These are phyloP conservation scores for Kwoniella sp. DNA, from an alignment of 768 basidiomycete genomes.

Conservation along the genomic window DNA sequence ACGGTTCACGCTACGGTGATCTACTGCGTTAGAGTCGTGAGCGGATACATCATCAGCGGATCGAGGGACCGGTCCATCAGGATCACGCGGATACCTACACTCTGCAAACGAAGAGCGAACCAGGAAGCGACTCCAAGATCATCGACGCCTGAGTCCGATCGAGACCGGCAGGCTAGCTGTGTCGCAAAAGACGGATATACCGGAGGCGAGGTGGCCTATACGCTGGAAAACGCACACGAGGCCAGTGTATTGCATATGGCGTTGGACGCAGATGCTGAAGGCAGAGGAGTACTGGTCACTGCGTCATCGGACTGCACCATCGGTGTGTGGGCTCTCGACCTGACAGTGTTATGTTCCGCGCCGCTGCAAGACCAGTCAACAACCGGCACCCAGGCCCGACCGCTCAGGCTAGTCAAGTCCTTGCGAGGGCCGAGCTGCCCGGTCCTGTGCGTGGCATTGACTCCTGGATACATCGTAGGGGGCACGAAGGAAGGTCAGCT, in stretches of 20 bases:
- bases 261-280: conserved; percentile 13
- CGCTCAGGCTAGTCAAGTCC: no score
- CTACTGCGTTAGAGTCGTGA: conserved; percentile 15
- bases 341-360: background rate
- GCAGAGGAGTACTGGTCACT: conserved; percentile 22
- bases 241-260: conserved; percentile 34
- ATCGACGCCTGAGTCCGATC: no score
- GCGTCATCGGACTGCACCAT: conserved; percentile 25
- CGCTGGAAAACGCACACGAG: conserved; percentile 20
- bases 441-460: conserved; percentile 26
- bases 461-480: conserved; percentile 10
- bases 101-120: background rate
- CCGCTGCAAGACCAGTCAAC: no score
- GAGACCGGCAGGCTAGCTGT: no score
- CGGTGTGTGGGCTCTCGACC: conserved; percentile 23
- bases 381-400: no score
- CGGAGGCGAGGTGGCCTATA: background rate
- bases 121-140: background rate
- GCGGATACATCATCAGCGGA: conserved; percentile 30
- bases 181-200: no score
- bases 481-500: conserved; percentile 29
- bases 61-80: conserved; percentile 28
- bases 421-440: no score
- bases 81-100: background rate
- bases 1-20: conserved; percentile 16